Evolutionary conservation across 768 basidiomycete species (phyloP).

Genomic region (Trametopsis cervina): DNA sequence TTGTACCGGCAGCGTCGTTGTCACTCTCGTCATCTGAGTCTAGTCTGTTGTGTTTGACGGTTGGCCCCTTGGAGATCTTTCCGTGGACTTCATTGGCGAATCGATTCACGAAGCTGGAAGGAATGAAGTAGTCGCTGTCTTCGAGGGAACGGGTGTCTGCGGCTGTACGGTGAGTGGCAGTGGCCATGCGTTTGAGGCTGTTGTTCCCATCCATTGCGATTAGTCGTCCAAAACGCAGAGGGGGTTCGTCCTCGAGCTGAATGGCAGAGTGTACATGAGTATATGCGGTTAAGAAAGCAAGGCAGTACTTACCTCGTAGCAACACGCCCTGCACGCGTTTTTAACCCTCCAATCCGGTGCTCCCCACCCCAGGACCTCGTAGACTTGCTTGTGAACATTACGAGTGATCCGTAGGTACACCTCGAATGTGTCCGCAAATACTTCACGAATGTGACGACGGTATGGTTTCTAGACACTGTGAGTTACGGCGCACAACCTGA

Average conservation of each 20-base stretch:
- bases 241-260: conserved; percentile 25
- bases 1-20: background rate
- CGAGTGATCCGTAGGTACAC: conserved; percentile 26
- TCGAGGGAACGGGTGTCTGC: conserved; percentile 16
- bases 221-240: conserved; percentile 20
- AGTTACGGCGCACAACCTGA: background rate
- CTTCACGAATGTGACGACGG: conserved; percentile 12
- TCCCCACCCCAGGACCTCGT: conserved; percentile 21
- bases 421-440: conserved; percentile 29
- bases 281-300: background rate
- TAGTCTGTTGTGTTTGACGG: background rate
- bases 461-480: conserved; percentile 21
- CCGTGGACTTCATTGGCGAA: conserved; percentile 26
- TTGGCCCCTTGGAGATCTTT: background rate
- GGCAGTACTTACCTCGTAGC: conserved; percentile 24
- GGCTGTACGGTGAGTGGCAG: conserved; percentile 11
- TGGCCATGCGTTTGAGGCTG: conserved; percentile 20
- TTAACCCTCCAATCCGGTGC: conserved; percentile 26
- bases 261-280: background rate
- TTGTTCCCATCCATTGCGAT: conserved; percentile 17
- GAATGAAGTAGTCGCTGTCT: conserved; percentile 23
- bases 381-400: conserved; percentile 17
- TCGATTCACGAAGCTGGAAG: conserved; percentile 20
- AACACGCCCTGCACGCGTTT: conserved; percentile 32
- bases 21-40: background rate